These are phyloP conservation scores for Trebouxia sp. DNA, from an alignment of 139 green algal species.

Conservation along the genomic window DNA sequence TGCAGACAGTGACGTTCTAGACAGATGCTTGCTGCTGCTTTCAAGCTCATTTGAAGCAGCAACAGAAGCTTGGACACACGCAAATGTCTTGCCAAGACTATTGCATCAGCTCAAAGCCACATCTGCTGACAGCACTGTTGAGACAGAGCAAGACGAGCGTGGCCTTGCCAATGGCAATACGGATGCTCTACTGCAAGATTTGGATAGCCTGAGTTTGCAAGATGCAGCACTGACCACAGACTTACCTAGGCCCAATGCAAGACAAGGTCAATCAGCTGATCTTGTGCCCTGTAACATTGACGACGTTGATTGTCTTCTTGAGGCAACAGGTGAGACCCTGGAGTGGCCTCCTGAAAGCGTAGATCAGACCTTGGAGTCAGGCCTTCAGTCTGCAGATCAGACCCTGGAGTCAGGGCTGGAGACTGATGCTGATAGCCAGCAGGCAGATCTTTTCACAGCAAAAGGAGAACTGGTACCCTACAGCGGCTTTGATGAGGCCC, in stretches of 20 bases:
- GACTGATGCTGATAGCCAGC: not conserved
- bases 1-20: too few species aligned
- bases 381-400: not conserved
- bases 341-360: not conserved
- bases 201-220: not conserved
- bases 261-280: not conserved
- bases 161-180: not conserved
- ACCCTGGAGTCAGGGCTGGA: not conserved
- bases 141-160: not conserved
- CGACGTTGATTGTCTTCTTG: not conserved
- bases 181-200: not conserved
- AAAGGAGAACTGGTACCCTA: not conserved
- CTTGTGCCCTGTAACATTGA: conserved; percentile 17
- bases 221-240: not conserved
- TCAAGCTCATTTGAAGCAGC: not conserved
- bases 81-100: not conserved
- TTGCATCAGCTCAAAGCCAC: not conserved
- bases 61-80: not conserved
- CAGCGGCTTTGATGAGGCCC: not conserved
- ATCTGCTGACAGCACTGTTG: not conserved
- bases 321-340: not conserved
- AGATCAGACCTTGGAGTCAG: not conserved
- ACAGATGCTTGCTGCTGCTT: too few species aligned
- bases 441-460: not conserved
- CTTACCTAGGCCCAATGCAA: not conserved